Percentiles rank a stretch among this genome's conserved stretches.
phyloP scores from a whole-genome alignment of 139 green algal genomes.

The Eudorina sp. region DNA sequence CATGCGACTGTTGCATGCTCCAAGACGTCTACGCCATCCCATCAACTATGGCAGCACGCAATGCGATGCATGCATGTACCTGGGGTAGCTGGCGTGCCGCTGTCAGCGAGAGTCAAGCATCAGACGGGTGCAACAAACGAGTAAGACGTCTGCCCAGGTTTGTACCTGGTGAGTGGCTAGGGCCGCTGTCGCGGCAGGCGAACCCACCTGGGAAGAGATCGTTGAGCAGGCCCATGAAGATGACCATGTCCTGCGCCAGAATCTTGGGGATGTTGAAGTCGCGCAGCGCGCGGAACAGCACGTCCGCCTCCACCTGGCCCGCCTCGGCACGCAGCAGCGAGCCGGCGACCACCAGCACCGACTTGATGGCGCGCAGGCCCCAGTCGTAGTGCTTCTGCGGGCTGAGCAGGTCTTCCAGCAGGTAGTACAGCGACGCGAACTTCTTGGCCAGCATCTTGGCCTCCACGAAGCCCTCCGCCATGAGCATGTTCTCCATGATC shows the following conservation, averaged over 20 bases:
- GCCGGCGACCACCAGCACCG: conserved; percentile 86
- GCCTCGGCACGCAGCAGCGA: conserved; percentile 82
- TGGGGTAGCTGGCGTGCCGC: too few species aligned
- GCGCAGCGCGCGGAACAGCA: conserved; percentile 87
- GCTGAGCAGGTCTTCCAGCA: conserved; percentile 87
- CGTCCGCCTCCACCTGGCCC: conserved; percentile 87
- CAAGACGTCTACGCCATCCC: too few species aligned
- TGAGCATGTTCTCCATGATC: conserved; percentile 95
- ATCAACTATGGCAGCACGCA: too few species aligned
- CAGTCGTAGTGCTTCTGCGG: conserved; percentile 92
- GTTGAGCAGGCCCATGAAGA: conserved; percentile 90
- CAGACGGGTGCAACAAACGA: too few species aligned
- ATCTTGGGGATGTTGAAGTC: conserved; percentile 95
- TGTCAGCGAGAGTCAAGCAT: too few species aligned
- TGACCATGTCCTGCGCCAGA: conserved; percentile 83
- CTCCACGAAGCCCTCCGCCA: conserved; percentile 88
- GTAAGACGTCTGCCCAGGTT: too few species aligned
- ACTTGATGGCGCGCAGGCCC: conserved; percentile 90
- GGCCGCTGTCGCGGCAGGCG: too few species aligned
- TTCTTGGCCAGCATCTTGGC: conserved; percentile 90
- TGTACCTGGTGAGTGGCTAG: too few species aligned
- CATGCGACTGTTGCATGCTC: too few species aligned
- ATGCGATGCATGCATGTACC: too few species aligned
- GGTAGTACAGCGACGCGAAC: conserved; percentile 87
- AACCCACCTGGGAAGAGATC: conserved; percentile 84